A percentile compares a stretch with the other conserved stretches of the same genome.
phyloP scores from a whole-genome alignment of 1,284 basidiomycete species.

The Marasmius sp. region DNA sequence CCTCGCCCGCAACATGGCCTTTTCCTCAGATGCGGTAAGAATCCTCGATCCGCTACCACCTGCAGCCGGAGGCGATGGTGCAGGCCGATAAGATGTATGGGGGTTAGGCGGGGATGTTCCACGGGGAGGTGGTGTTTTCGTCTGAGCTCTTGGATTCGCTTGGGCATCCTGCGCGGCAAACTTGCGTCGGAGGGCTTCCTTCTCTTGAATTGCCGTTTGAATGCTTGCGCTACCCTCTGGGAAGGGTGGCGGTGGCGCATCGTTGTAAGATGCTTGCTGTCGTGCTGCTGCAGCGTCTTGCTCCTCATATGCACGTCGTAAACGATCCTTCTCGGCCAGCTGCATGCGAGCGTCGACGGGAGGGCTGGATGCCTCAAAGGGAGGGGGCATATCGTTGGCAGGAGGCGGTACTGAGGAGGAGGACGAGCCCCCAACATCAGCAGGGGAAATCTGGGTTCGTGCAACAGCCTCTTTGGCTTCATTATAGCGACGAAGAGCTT shows the following conservation, averaged over 20 bases:
- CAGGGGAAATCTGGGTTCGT: conserved; percentile 16
- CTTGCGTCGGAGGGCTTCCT: conserved; percentile 50
- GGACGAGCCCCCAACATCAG: conserved; percentile 53
- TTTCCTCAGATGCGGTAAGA: conserved; percentile 75
- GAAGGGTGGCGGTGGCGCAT: conserved; percentile 18
- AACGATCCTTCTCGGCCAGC: conserved; percentile 35
- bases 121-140: conserved; percentile 4
- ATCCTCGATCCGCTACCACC: conserved; percentile 28
- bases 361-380: conserved; percentile 39
- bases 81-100: conserved; percentile 2
- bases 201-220: conserved; percentile 43
- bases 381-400: conserved; percentile 45
- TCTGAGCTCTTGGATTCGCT: not conserved
- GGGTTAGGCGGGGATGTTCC: conserved; percentile 6
- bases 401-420: conserved; percentile 23
- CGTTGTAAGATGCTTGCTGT: conserved; percentile 8
- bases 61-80: conserved; percentile 15
- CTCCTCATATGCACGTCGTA: conserved; percentile 32
- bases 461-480: conserved; percentile 52
- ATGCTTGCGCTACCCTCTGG: conserved; percentile 13
- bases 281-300: conserved; percentile 17
- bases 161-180: conserved; percentile 20
- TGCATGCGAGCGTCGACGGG: conserved; percentile 38
- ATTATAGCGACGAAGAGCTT: conserved; percentile 45
- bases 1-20: conserved; percentile 62